Evolutionary conservation across 2,329 filamentous ascomycete species (phyloP), one percentile per base, ranked within the genome.

Genomic region (Sporothrix schenckii): DNA sequence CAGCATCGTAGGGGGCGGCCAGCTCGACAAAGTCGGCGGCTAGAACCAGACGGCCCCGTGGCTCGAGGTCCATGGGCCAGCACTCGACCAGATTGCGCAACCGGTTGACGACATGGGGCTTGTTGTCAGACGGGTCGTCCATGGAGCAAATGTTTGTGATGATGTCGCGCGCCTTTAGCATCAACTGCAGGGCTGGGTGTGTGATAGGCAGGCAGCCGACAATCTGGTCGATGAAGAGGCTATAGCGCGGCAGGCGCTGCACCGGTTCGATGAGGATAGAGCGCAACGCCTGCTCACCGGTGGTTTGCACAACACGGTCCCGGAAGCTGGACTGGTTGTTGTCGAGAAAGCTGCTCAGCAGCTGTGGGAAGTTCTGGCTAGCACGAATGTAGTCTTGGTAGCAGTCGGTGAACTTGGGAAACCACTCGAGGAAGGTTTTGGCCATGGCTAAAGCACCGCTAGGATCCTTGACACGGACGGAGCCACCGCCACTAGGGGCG

Each of bases 121-220:
- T 91, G 76, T 92, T 91, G 76, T 92, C 87, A 75, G 79, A 84
- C 76, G 76, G 91, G 77, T 81, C 91, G 76, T 97, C 94, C 81
- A 97, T 90, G 19, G 94, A 96, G 80, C 95, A 99, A 56, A 99
- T 99, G 69, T 97, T 95, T 24, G 94, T 93, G 74, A 99, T 93
- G 68, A 97, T 92, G 78, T 98, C 95, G 74, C 94, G 87, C 0
- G 95, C 94, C 77, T 93, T 94, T 54, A 97, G 86, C 81, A 99
- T 90, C 2, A 87, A 85, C 74, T 91, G 90, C 68, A 97, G 85
- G 0, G 94, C 94, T 2, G 93, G 92, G 78, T 98, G 94, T 10
- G 91, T 89, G 66, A 94, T 88, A 4, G 94, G 94, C 21, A 98
- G 86, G 72, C 91, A 93, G 74, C 90, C 89, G 63, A 95, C 88